Evolutionary conservation across 768 basidiomycete species (phyloP).

Genomic region (Cantharellus cinnabarinus): DNA sequence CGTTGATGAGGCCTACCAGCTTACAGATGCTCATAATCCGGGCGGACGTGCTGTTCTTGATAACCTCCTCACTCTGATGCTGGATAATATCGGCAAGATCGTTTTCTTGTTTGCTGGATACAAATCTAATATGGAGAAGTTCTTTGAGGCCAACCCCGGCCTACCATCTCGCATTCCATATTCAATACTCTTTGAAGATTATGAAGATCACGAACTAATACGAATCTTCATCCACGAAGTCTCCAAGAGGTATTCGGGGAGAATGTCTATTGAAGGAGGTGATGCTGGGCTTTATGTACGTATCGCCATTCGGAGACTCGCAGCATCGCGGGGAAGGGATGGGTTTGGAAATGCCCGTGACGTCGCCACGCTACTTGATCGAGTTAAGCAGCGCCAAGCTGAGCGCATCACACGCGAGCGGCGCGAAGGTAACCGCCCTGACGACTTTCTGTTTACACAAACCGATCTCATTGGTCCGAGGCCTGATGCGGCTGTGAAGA

Average conservation of each 20-base stretch:
- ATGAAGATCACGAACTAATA: conserved; percentile 34
- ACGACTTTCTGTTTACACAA: conserved; percentile 31
- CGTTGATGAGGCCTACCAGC: conserved; percentile 54
- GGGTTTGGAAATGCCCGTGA: conserved; percentile 55
- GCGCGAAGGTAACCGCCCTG: conserved; percentile 18
- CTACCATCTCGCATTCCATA: conserved; percentile 48
- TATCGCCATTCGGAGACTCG: conserved; percentile 39
- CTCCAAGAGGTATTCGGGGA: conserved; percentile 25
- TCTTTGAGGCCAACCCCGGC: conserved; percentile 60
- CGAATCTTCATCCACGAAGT: conserved; percentile 30
- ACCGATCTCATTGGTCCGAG: conserved; percentile 49
- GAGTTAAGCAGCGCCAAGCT: conserved; percentile 33
- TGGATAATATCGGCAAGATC: conserved; percentile 40
- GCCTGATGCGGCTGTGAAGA: conserved; percentile 27
- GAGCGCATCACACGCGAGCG: conserved; percentile 26
- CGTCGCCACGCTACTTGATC: conserved; percentile 29
- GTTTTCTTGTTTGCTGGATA: conserved; percentile 59
- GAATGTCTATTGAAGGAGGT: conserved; percentile 37
- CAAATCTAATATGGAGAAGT: conserved; percentile 50
- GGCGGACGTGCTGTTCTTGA: conserved; percentile 41
- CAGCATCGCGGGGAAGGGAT: conserved; percentile 32
- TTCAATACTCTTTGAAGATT: conserved; percentile 37
- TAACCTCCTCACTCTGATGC: conserved; percentile 55
- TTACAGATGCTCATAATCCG: conserved; percentile 27
- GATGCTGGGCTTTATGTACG: conserved; percentile 32